phyloP scores from a whole-genome alignment of 371 early-diverging fungal species.

The Apophysomyces trapeziformis region DNA sequence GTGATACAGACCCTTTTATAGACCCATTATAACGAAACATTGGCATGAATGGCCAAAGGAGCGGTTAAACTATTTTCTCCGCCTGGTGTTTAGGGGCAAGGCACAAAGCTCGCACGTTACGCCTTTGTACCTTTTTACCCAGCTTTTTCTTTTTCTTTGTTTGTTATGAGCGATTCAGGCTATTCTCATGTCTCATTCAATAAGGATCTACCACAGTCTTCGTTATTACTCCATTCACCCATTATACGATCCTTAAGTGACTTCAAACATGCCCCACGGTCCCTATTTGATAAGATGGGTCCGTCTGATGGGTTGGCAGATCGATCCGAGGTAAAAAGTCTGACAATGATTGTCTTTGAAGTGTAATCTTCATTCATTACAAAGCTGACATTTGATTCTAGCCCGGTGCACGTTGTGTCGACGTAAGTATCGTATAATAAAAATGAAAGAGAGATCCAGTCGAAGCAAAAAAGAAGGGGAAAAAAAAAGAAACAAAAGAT shows the following conservation, averaged over 20 bases:
- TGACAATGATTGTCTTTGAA: background rate
- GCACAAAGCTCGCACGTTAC: no score
- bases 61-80: no score
- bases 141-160: background rate
- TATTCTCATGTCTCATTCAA: conserved; percentile 18
- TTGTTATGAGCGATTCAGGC: conserved; percentile 6
- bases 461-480: no score
- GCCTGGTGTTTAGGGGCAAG: no score
- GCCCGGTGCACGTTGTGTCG: background rate
- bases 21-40: no score
- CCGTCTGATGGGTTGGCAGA: conserved; percentile 5
- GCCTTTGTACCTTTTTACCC: no score
- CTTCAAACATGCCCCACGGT: conserved; percentile 19
- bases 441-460: no score
- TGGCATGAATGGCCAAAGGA: no score
- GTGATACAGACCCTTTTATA: no score
- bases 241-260: conserved; percentile 7
- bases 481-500: background rate
- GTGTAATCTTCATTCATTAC: background rate
- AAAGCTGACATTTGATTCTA: background rate
- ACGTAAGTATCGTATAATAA: background rate
- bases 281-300: conserved; percentile 21
- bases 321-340: background rate
- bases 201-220: conserved; percentile 24
- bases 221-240: conserved; percentile 14